Evolutionary conservation across 225 moss, liverwort and hornwort genomes (phyloP), one percentile per base, ranked within the genome.

Genomic region (Physcomitrellopsis africana): DNA sequence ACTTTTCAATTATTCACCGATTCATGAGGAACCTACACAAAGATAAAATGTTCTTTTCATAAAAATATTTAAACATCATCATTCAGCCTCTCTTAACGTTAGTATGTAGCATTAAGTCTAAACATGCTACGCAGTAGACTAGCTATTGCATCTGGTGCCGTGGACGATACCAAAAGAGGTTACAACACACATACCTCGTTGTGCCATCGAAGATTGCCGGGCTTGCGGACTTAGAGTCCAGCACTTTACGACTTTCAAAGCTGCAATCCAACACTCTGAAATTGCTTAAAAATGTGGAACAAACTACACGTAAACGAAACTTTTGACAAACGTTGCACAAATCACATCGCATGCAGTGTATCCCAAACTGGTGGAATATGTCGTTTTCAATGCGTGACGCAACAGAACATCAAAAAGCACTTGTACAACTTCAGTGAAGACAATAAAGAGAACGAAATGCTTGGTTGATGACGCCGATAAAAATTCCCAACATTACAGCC

Each of bases 171-270:
- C 48, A 23, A 37, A 51, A 22, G 24, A 48, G 41, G 41, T 37
- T 37, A 37, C 32, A 67, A 54, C 37, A 44, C 64, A 46, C 82
- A 57, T 44, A 83, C 86, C 82, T 77, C 3, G 83, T 80, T 68
- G 86, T 86, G 70, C 86, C 82, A 18, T 86, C 82, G 63, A 86
- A 86, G 29, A 86, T 67, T 59, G 80, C 4, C 11, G 86, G 86
- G 74, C 62, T 3, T 27, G 46, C 13, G 13, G 86, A 83, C 74
- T 77, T 83, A n/a, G 86, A 86, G 53, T 86, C 60, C 0, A 83
- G 75, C 49, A 59, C 71, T 11, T 27, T 22, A 45, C 65, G 37
- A 13, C 18, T 45, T 53, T 56, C 79, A 19, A 17, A 3, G 65
- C 86, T 86, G 82, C 82, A 80, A 73, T 74, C 55, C 78, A 79